Evolutionary conservation across 225 moss, liverwort and hornwort species (phyloP).

Genomic region (Marchantia paleacea): DNA sequence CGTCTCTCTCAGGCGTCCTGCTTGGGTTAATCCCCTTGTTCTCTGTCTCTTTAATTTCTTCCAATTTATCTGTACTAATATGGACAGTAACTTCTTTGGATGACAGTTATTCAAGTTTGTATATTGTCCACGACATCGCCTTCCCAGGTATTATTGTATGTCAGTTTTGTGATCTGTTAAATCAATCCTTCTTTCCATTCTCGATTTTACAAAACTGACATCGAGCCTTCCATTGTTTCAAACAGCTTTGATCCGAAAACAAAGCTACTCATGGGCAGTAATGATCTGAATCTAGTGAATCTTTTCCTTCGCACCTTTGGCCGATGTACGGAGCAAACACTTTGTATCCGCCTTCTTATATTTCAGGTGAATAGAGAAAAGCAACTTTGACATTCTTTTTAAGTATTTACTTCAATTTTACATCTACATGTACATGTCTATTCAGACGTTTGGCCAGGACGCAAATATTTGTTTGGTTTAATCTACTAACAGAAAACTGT

Average conservation of each 20-base stretch:
- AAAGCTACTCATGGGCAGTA: slow-evolving; percentile 74
- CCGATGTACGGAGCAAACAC: slow-evolving; percentile 77
- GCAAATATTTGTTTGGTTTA: not conserved
- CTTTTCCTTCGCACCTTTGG: slow-evolving; percentile 87
- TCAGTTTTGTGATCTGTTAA: not conserved
- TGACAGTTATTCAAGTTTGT: slow-evolving; percentile 75
- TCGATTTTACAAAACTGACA: not conserved
- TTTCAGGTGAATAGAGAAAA: slow-evolving; percentile 59
- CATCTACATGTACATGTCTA: not conserved
- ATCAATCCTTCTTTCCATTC: not conserved
- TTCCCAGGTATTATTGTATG: slow-evolving; percentile 53
- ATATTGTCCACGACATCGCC: slow-evolving; percentile 90
- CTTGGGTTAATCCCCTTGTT: not conserved
- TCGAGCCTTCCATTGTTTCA: slow-evolving; percentile 2
- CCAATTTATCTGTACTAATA: not conserved
- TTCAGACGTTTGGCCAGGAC: not conserved
- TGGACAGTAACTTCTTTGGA: not conserved
- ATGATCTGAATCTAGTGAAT: slow-evolving; percentile 93
- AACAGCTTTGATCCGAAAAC: slow-evolving; percentile 83
- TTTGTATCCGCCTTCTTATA: slow-evolving; percentile 73
- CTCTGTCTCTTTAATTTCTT: not conserved
- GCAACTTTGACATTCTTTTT: not conserved
- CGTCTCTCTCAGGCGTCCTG: too few species aligned
- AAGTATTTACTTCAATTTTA: not conserved
- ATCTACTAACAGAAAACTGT: not conserved